A percentile compares a stretch with the other conserved stretches of the same genome.
Conservation (phyloP, 192 early-diverging fungal species). For the Geranomyces michiganensis region DNA sequence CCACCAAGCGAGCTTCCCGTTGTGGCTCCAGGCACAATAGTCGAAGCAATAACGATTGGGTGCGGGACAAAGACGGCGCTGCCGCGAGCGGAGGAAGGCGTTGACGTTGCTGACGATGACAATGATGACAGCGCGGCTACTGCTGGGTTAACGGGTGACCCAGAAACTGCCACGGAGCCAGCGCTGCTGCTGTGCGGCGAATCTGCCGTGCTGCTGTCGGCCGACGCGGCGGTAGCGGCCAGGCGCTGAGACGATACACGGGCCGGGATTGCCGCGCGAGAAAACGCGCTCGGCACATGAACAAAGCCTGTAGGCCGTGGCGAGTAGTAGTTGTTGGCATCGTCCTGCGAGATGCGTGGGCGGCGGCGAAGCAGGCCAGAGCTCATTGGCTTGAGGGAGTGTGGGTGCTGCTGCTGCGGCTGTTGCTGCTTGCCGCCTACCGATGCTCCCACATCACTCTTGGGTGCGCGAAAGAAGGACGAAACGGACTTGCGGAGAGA, state of each 20-base stretch:
- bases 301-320: background rate
- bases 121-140: background rate
- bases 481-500: conserved; percentile 20
- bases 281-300: background rate
- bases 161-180: no score
- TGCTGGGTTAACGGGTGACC: no score
- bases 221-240: no score
- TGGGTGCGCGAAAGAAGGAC: conserved; percentile 10
- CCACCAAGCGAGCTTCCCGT: no score
- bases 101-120: no score
- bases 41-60: background rate
- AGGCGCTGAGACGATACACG: background rate
- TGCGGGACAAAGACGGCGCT: conserved; percentile 11
- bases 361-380: conserved; percentile 1
- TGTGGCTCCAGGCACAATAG: no score
- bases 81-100: background rate
- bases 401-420: background rate
- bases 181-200: no score
- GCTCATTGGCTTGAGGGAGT: background rate
- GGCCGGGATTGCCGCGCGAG: background rate
- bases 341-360: conserved; percentile 8
- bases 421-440: background rate
- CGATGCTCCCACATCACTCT: background rate
- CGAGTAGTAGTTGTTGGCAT: conserved; percentile 1
- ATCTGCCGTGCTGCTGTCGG: no score